These are phyloP conservation scores for Colletotrichum magnum DNA, from an alignment of 2,329 filamentous ascomycete species.

Conservation along the genomic window DNA sequence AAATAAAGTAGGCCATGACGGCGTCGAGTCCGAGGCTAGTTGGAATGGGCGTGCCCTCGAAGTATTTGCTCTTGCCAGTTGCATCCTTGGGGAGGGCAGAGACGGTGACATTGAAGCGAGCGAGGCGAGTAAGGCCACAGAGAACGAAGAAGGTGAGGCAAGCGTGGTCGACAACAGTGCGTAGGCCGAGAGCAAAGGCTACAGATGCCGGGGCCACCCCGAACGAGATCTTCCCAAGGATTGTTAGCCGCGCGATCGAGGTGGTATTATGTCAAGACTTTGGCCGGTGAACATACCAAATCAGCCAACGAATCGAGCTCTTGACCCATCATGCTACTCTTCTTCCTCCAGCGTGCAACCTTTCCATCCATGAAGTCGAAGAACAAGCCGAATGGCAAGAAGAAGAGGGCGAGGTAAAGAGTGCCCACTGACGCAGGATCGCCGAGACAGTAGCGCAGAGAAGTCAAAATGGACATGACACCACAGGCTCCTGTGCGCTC, in stretches of 20 bases:
- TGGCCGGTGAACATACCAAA: slow-evolving; percentile 72
- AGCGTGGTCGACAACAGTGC: slow-evolving; percentile 86
- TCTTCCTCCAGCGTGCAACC: slow-evolving; percentile 95
- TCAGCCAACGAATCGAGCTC: slow-evolving; percentile 97
- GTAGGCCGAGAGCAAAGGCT: slow-evolving; percentile 90
- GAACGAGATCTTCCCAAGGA: slow-evolving; percentile 84
- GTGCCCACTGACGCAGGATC: slow-evolving; percentile 75
- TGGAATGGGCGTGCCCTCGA: slow-evolving; percentile 96
- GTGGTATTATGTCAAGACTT: neutral
- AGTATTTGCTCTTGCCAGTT: slow-evolving; percentile 92
- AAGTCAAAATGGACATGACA: slow-evolving; percentile 96
- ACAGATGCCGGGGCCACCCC: slow-evolving; percentile 89
- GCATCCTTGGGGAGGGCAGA: slow-evolving; percentile 91
- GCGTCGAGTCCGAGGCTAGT: slow-evolving; percentile 86
- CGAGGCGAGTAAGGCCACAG: slow-evolving; percentile 91
- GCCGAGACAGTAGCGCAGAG: slow-evolving; percentile 90
- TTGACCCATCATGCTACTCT: slow-evolving; percentile 97
- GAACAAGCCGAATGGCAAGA: slow-evolving; percentile 94
- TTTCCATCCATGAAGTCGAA: slow-evolving; percentile 99
- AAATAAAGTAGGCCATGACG: slow-evolving; percentile 92
- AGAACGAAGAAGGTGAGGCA: slow-evolving; percentile 90
- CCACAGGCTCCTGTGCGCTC: slow-evolving; percentile 67
- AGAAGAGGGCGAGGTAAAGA: slow-evolving; percentile 85
- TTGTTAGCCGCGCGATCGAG: neutral
- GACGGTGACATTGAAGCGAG: slow-evolving; percentile 98